These are phyloP conservation scores for Saccharomycopsis malanga DNA, from an alignment of 805 yeast species.

Conservation along the genomic window DNA sequence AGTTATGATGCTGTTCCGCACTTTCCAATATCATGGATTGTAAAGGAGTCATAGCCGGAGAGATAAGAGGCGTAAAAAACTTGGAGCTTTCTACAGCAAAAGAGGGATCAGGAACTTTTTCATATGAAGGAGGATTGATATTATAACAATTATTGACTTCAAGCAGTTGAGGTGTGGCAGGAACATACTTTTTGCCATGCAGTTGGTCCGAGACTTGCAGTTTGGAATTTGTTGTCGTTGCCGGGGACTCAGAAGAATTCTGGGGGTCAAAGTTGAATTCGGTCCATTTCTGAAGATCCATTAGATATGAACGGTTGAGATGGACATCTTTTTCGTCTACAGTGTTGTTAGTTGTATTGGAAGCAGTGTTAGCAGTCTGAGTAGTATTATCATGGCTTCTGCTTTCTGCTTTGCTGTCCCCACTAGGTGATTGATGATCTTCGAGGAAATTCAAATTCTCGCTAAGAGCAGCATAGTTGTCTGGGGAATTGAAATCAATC, in stretches of 20 bases:
- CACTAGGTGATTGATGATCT: not conserved
- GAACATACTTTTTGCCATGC: not conserved
- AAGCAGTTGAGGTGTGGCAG: constrained; percentile 1
- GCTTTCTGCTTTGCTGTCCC: not conserved
- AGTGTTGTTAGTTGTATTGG: not conserved
- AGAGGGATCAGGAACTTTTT: not conserved
- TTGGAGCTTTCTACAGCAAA: constrained; percentile 1
- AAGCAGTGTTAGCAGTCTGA: not conserved
- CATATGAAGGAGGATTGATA: constrained; percentile 4
- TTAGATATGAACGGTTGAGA: constrained; percentile 3
- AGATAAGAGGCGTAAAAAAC: constrained; percentile 67
- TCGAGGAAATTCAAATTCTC: constrained; percentile 12
- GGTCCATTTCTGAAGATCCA: constrained; percentile 20
- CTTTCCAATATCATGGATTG: constrained; percentile 27
- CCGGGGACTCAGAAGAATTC: not conserved
- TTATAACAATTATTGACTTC: not conserved
- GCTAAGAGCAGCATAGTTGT: constrained; percentile 9
- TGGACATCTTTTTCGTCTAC: not conserved
- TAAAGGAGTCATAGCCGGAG: constrained; percentile 68
- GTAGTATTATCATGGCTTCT: not conserved
- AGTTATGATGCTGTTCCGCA: not conserved
- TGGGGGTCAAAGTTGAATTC: constrained; percentile 10
- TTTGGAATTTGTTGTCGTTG: not conserved
- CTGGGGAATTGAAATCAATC: constrained; percentile 22
- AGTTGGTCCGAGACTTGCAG: not conserved